These are phyloP conservation scores for Pyrrhoderma lamaoense DNA, from an alignment of 1,284 basidiomycete species.

Conservation along the genomic window DNA sequence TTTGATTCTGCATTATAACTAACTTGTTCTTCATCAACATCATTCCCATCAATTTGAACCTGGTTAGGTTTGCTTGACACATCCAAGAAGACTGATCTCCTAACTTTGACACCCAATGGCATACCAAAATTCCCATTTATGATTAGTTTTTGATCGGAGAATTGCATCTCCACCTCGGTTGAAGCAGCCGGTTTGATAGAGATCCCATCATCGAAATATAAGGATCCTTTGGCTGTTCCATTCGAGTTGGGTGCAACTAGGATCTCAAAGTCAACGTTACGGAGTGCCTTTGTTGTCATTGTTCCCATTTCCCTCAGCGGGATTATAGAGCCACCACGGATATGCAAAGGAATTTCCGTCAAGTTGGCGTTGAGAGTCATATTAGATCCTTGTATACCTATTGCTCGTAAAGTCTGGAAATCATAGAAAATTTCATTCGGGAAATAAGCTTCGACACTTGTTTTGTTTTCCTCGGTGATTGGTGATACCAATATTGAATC, in stretches of 20 bases:
- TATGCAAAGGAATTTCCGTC: constrained; percentile 54
- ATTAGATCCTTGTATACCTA: background rate
- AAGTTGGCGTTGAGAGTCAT: constrained; percentile 45
- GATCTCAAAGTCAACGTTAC: constrained; percentile 53
- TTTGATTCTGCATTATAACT: background rate
- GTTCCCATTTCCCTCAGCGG: constrained; percentile 46
- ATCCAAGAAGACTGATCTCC: background rate
- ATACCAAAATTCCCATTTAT: constrained; percentile 37
- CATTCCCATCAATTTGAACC: background rate
- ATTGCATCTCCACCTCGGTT: constrained; percentile 42
- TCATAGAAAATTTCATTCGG: background rate
- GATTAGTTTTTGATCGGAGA: constrained; percentile 33
- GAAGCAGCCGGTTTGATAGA: constrained; percentile 37
- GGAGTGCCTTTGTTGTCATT: constrained; percentile 52
- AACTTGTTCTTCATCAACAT: background rate
- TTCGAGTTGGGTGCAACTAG: constrained; percentile 47
- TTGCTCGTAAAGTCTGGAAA: background rate
- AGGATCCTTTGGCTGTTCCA: constrained; percentile 41
- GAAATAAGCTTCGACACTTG: constrained; percentile 53
- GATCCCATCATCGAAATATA: constrained; percentile 61
- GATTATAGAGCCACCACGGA: constrained; percentile 50
- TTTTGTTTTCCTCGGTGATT: constrained; percentile 55
- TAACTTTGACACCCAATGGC: constrained; percentile 19
- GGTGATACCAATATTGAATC: constrained; percentile 61
- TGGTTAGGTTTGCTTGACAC: background rate